Conservation (phyloP, 2,329 filamentous ascomycete genomes). For the Domatiomyces globalis region DNA sequence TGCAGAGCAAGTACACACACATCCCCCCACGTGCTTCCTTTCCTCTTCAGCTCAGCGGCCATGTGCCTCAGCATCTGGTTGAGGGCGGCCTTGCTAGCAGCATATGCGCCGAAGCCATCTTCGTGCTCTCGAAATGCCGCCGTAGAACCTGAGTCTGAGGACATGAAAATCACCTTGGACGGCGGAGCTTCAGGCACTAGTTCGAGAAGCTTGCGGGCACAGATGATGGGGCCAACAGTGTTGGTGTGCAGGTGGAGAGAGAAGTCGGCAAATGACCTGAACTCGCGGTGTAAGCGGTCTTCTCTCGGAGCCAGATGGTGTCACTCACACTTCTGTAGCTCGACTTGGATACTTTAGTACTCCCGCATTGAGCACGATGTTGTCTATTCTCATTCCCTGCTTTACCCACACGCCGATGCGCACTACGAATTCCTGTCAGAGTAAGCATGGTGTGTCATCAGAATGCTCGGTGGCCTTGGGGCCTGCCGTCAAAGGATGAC, state of each 20-base stretch:
- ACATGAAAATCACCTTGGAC: slow-evolving; percentile 42
- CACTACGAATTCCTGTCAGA: slow-evolving; percentile 29
- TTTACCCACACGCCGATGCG: slow-evolving; percentile 28
- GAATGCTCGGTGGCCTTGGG: neutral
- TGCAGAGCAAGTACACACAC: slow-evolving; percentile 38
- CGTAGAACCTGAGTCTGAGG: slow-evolving; percentile 42
- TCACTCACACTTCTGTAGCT: slow-evolving; percentile 36
- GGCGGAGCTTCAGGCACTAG: slow-evolving; percentile 33
- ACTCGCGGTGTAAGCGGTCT: neutral
- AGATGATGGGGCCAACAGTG: slow-evolving; percentile 45
- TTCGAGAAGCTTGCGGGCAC: slow-evolving; percentile 38
- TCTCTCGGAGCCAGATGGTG: too few relatives aligned
- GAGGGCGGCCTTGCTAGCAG: slow-evolving; percentile 42
- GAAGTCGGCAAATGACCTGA: slow-evolving; percentile 39
- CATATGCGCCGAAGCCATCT: slow-evolving; percentile 46
- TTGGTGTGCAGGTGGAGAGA: slow-evolving; percentile 43
- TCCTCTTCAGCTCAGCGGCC: slow-evolving; percentile 40
- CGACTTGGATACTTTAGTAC: slow-evolving; percentile 43
- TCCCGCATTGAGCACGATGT: slow-evolving; percentile 44
- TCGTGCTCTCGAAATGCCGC: slow-evolving; percentile 39
- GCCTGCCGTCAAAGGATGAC: neutral
- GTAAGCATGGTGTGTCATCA: slow-evolving; percentile 2
- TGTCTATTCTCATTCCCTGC: slow-evolving; percentile 33
- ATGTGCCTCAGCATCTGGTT: slow-evolving; percentile 44
- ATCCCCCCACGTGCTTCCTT: slow-evolving; percentile 26